Conservation (phyloP, 768 basidiomycete genomes). For the Auriscalpium orientale region DNA sequence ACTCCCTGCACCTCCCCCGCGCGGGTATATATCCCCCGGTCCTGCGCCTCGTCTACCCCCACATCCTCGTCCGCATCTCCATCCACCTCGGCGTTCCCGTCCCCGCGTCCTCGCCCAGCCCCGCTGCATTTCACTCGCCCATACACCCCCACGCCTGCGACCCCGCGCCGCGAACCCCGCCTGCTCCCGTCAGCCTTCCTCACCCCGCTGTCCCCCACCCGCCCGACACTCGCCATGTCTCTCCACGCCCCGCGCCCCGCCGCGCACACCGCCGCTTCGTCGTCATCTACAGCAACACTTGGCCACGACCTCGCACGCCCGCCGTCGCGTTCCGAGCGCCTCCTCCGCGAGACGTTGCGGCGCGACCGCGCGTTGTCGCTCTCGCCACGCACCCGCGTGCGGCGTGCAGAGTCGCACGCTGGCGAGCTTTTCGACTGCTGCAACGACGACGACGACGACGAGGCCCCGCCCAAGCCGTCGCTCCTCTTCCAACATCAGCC, state of each 20-base stretch:
- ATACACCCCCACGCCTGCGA: not conserved
- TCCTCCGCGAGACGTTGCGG: constrained; percentile 48
- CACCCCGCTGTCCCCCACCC: constrained; percentile 18
- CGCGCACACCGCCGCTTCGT: constrained; percentile 14
- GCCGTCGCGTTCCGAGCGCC: constrained; percentile 44
- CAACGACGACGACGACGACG: constrained; percentile 22
- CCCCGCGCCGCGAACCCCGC: constrained; percentile 4
- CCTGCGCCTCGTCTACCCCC: too few species aligned
- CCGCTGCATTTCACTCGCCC: too few species aligned
- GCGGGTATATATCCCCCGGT: too few species aligned
- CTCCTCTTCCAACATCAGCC: constrained; percentile 10
- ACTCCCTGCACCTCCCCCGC: too few species aligned
- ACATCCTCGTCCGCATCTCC: too few species aligned
- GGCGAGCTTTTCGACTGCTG: constrained; percentile 12
- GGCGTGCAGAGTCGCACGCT: constrained; percentile 4
- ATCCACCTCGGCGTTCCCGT: too few species aligned
- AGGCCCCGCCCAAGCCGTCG: constrained; percentile 23
- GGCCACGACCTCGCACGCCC: constrained; percentile 25
- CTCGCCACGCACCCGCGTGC: constrained; percentile 16
- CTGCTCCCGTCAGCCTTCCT: constrained; percentile 2
- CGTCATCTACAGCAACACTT: constrained; percentile 10
- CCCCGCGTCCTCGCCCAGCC: too few species aligned
- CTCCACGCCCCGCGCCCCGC: constrained; percentile 24
- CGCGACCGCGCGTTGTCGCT: constrained; percentile 32
- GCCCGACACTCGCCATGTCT: constrained; percentile 32